Base-by-base conservation (phyloP, 257 asterid species). In the Gardenia jasminoides region DNA sequence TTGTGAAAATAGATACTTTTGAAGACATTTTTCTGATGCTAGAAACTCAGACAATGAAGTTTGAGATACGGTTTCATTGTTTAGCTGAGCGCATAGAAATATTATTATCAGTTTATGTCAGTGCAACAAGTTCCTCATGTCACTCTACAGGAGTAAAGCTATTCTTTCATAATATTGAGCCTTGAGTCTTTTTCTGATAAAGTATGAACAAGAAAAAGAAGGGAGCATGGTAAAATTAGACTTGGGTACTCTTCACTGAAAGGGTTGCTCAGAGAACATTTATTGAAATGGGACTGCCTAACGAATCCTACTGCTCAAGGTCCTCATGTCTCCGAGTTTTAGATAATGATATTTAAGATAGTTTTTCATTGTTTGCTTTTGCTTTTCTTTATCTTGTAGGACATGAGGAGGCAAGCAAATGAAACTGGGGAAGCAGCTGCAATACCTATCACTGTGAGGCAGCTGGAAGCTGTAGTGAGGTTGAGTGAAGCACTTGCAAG, bases 371-470 rank as follows among this genome's bases (percentile, higher is more conserved):
- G 26, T 26, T 41, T 44, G 70, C 30, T 61, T 64, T 22, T 54
- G 65, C 70, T 58, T 26, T 58, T 78, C 61, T 71, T 17, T 74
- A 82, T 81, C 68, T 83, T 81, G 77, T 82, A 94, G 99, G 97
- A 93, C 75, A 92, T 95, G 97, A 90, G 97, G 80, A 84, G 93
- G 76, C 98, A 93, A 83, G 93, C 99, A 81, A 95, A 92, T 87
- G 98, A 95, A 80, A 89, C 89, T 80, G 98, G 98, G 79, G 97
- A 89, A 88, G 88, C 96, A 41, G 87, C 94, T 81, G 97, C 87
- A 3, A 91, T 95, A 81, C 99, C 99, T 81, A 95, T 95, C 75
- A 95, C 99, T n/a, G 99, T 95, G 82, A 88, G 98, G 91, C 99
- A 95, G 89, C 88, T 95, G 79, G 99, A 95, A 84, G 99, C 99